Percentiles rank a stretch among this genome's conserved stretches.
Conservation (phyloP, 352 stramenopile genomes). For the Globisporangium spiculum region DNA sequence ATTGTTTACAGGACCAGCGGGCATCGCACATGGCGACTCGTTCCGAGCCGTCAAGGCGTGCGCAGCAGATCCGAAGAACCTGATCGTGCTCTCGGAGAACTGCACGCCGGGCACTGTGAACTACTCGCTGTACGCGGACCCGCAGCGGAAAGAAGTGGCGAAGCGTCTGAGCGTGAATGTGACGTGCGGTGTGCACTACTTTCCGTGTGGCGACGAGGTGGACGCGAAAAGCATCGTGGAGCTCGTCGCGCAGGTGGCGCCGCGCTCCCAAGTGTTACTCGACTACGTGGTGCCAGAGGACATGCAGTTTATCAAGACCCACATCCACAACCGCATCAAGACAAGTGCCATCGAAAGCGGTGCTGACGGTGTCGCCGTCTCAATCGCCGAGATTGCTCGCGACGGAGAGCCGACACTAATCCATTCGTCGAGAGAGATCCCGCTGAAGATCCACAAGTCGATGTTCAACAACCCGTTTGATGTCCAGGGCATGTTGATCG, state of each 20-base stretch:
- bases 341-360: not conserved
- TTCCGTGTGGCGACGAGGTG: constrained; percentile 81
- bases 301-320: constrained; percentile 60
- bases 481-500: constrained; percentile 74
- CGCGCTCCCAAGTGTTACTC: constrained; percentile 70
- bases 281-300: constrained; percentile 58
- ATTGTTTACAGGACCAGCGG: constrained; percentile 75
- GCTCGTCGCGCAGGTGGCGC: constrained; percentile 50
- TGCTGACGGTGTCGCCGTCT: not conserved
- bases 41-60: constrained; percentile 56
- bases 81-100: constrained; percentile 82
- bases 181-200: constrained; percentile 79
- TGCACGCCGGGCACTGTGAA: constrained; percentile 80
- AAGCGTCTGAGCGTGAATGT: constrained; percentile 72
- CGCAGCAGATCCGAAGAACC: constrained; percentile 72
- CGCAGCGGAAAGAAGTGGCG: constrained; percentile 61
- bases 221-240: constrained; percentile 85
- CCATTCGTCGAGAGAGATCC: constrained; percentile 48
- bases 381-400: constrained; percentile 25
- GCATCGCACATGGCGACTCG: constrained; percentile 72
- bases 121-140: constrained; percentile 78
- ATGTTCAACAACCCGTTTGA: constrained; percentile 81
- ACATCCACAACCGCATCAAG: constrained; percentile 54
- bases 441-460: constrained; percentile 80
- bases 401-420: constrained; percentile 31